Percentiles rank a stretch among this genome's conserved stretches.
These are phyloP conservation scores for Blastocystis sp. DNA, from an alignment of 352 stramenopile genomes.

Conservation along the genomic window DNA sequence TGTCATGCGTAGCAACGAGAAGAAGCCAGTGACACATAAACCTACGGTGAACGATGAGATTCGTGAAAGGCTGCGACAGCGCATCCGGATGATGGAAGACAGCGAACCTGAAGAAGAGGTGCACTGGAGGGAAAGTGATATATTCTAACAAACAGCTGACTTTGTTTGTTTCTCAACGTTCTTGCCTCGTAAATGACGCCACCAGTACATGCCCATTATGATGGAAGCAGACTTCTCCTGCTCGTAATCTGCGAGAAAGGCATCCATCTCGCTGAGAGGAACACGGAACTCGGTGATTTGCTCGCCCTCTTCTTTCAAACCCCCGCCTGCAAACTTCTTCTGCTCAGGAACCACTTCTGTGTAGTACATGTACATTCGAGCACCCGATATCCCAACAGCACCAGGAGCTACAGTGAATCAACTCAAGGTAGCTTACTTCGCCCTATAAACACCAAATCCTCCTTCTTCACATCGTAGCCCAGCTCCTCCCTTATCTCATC, in stretches of 20 bases:
- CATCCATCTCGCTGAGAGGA: background rate
- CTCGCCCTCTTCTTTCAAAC: conserved; percentile 34
- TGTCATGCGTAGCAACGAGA: background rate
- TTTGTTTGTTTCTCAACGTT: background rate
- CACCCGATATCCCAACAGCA: conserved; percentile 12
- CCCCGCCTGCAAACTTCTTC: conserved; percentile 1
- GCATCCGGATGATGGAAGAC: conserved; percentile 42
- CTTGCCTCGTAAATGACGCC: conserved; percentile 31
- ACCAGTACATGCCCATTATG: conserved; percentile 48
- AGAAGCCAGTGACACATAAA: background rate
- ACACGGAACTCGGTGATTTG: conserved; percentile 1
- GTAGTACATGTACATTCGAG: conserved; percentile 43
- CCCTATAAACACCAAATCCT: background rate
- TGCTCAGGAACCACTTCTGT: conserved; percentile 6
- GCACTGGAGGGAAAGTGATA: conserved; percentile 36
- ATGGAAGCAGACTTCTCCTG: conserved; percentile 28
- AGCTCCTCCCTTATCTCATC: conserved; percentile 44
- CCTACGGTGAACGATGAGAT: conserved; percentile 18
- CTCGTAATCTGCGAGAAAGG: conserved; percentile 23
- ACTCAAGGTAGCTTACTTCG: background rate
- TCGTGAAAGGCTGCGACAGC: background rate
- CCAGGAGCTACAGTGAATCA: conserved; percentile 2
- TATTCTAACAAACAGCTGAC: conserved; percentile 53
- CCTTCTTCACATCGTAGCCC: background rate
- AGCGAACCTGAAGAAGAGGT: conserved; percentile 48